Evolutionary conservation across 2,329 filamentous ascomycete genomes (phyloP).

Genomic region (Chaetomium sp.): DNA sequence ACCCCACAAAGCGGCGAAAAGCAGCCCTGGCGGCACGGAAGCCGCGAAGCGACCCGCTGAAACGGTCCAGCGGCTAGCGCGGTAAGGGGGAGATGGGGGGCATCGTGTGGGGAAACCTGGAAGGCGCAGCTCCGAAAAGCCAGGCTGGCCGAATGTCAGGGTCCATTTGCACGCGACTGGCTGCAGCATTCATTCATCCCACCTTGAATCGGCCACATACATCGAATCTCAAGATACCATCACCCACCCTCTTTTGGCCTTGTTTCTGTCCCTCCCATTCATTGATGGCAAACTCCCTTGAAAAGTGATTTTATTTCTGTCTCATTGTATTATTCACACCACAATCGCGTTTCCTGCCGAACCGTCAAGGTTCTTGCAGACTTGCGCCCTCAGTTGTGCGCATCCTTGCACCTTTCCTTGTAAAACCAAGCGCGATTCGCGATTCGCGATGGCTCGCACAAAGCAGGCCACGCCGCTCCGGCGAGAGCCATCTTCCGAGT

Average conservation of each 20-base stretch:
- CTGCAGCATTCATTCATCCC: not conserved
- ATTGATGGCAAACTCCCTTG: not conserved
- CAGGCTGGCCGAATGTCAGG: slow-evolving; percentile 30
- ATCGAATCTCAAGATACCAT: not conserved
- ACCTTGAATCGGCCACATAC: not conserved
- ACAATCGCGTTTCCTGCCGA: not conserved
- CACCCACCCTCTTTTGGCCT: slow-evolving; percentile 11
- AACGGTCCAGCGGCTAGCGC: slow-evolving; percentile 15
- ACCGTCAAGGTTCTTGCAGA: slow-evolving; percentile 17
- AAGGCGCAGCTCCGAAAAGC: slow-evolving; percentile 27
- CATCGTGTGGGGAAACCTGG: slow-evolving; percentile 17
- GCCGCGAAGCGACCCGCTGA: slow-evolving; percentile 23
- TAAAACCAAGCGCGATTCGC: slow-evolving; percentile 6
- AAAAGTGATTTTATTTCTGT: not conserved
- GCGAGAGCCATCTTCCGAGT: slow-evolving; percentile 68
- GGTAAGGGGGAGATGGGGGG: slow-evolving; percentile 11
- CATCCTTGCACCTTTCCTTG: not conserved
- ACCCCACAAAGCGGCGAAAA: slow-evolving; percentile 13
- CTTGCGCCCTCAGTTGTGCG: not conserved
- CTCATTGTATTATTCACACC: not conserved
- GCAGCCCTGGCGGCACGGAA: slow-evolving; percentile 17
- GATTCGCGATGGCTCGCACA: slow-evolving; percentile 69
- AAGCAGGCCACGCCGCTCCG: slow-evolving; percentile 68
- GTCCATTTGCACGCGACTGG: not conserved
- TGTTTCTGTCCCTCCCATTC: slow-evolving; percentile 12